Percentiles rank a stretch among this genome's conserved stretches.
Conservation (phyloP, 306 rosid species). For the Prosopis cineraria region DNA sequence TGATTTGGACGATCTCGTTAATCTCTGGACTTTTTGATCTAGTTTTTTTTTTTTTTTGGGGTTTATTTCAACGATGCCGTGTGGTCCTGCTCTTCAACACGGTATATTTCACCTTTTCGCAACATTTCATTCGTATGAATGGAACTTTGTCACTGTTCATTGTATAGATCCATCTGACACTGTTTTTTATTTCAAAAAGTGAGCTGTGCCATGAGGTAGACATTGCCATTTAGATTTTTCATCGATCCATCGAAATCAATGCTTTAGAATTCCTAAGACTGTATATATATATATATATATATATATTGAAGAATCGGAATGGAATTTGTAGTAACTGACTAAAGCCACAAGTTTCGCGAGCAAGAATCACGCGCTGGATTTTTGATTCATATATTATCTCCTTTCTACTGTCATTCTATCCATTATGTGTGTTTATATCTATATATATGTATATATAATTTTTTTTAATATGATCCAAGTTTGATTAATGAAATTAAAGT, state of each 20-base stretch:
- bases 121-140: background rate
- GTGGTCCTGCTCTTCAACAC: constrained; percentile 48
- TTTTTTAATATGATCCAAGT: constrained; percentile 17
- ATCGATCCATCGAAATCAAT: constrained; percentile 34
- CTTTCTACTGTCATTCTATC: background rate
- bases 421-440: constrained; percentile 17
- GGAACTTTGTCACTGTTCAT: background rate
- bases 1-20: constrained; percentile 33
- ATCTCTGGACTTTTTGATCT: constrained; percentile 37
- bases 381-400: constrained; percentile 17
- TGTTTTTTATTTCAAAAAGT: background rate
- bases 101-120: background rate
- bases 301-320: constrained; percentile 23
- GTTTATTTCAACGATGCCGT: constrained; percentile 37
- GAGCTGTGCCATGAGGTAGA: constrained; percentile 14
- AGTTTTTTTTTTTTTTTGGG: constrained; percentile 24
- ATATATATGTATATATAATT: background rate
- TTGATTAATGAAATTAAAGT: background rate
- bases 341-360: constrained; percentile 42
- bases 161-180: background rate
- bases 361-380: constrained; percentile 32
- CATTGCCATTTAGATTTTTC: constrained; percentile 36
- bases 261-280: constrained; percentile 2
- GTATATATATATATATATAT: no score
- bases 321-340: constrained; percentile 22